A percentile compares a stretch with the other conserved stretches of the same genome.
phyloP scores from a whole-genome alignment of 2,329 filamentous ascomycete genomes.

The Colletotrichum sp. region DNA sequence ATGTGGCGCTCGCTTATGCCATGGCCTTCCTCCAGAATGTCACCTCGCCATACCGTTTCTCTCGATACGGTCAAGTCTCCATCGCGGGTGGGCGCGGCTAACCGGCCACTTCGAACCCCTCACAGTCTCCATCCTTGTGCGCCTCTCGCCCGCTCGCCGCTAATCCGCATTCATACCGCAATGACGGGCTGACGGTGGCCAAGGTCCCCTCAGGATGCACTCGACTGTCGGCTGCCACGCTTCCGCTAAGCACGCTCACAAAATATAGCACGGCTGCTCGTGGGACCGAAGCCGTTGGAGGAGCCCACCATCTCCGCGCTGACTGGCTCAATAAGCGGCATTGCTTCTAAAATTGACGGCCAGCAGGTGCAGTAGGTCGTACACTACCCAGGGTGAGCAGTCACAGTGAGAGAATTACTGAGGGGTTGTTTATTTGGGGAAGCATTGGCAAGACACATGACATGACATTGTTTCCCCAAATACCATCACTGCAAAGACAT shows the following conservation, averaged over 20 bases:
- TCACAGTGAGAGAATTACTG: not conserved
- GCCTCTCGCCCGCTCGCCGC: not conserved
- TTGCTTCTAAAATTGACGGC: not conserved
- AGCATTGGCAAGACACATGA: not conserved
- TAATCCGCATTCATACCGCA: not conserved
- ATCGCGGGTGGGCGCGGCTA: slow-evolving; percentile 20
- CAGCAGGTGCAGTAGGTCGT: not conserved
- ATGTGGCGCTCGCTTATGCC: slow-evolving; percentile 2
- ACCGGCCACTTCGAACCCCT: not conserved
- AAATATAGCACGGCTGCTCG: slow-evolving; percentile 15
- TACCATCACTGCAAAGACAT: not conserved
- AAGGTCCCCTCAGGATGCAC: not conserved
- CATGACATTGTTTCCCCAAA: not conserved
- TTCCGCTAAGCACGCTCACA: not conserved
- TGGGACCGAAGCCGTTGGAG: not conserved
- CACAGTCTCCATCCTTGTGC: not conserved
- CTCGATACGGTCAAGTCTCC: not conserved
- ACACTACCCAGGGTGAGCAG: not conserved
- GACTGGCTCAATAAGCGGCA: slow-evolving; percentile 17
- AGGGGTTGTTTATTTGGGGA: slow-evolving; percentile 1
- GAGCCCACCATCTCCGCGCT: not conserved
- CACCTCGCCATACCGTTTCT: not conserved
- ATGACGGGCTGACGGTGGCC: slow-evolving; percentile 8
- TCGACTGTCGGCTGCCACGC: not conserved
- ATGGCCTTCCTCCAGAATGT: not conserved